Base-by-base conservation (phyloP, 129 eudicot species). In the Tanacetum coccineum region DNA sequence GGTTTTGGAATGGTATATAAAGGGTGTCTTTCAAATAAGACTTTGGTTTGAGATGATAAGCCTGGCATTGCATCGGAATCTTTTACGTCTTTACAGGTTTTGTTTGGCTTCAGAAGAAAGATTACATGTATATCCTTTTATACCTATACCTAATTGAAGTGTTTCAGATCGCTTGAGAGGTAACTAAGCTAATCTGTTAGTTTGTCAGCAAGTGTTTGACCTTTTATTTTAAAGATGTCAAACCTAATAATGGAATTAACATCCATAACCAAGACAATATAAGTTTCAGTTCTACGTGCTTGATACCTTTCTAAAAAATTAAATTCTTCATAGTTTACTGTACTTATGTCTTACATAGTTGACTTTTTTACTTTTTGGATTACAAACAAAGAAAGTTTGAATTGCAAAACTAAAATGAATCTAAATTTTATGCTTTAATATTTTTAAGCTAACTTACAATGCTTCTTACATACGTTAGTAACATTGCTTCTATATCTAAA, bases 151-250 rank as follows among this genome's bases (percentile, higher is more conserved):
- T 50, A 88, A 93, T 83, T 96, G 98, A 70, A 93, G 98, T 20
- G 98, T 93, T 53, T 96, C 96, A 3, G 97, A 91, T 83, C 90
- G 96, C 25, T 82, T 91, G 58, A 76, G 96, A 91, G 97, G 97
- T 87, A 68, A 58, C 11, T 11, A 57, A 48, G 48, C 36, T 59
- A 55, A 70, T 62, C 46, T 59, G 7, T 62, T 53, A 12, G 49
- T 74, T n/a, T 52, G n/a, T 63, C 28, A 26, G 11, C 14, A 50
- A 20, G 50, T 2, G 52, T 56, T 53, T 72, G 64, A 53, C 56
- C 63, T 73, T 65, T 59, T 25, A 64, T 26, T n/a, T n/a, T n/a
- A n/a, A n/a, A n/a, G n/a, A n/a, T 65, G 66, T 45, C 47, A 28
- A 73, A 64, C 48, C 21, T 53, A 30, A 32, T 1, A n/a, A 6